Percentiles rank a stretch among this genome's conserved stretches.
Evolutionary conservation across 2,329 filamentous ascomycete genomes (phyloP).

Genomic region (Massarina eburnea): DNA sequence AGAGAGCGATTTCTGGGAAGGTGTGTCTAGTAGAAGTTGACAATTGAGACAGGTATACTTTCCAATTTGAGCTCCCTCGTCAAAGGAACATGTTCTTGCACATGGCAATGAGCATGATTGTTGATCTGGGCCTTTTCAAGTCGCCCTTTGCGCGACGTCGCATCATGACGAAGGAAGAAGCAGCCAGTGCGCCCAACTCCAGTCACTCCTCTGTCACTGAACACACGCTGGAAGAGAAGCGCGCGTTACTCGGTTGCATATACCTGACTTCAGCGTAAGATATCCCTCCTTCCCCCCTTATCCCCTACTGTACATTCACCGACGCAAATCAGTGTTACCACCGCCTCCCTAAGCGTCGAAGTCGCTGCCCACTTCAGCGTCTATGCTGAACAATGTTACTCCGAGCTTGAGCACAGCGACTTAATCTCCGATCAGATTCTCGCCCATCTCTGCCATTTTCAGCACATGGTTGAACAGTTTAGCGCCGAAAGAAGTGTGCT

Average conservation of each 20-base stretch:
- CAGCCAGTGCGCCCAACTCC: slow-evolving; percentile 4
- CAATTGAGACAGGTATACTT: slow-evolving; percentile 8
- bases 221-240: slow-evolving; percentile 13
- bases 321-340: slow-evolving; percentile 3
- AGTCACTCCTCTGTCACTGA: slow-evolving; percentile 3
- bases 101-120: slow-evolving; percentile 13
- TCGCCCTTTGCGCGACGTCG: slow-evolving; percentile 11
- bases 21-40: neutral
- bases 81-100: slow-evolving; percentile 13
- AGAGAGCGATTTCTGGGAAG: neutral
- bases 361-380: slow-evolving; percentile 8
- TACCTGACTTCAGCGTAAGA: slow-evolving; percentile 16
- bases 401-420: slow-evolving; percentile 2
- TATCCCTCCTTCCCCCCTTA: neutral
- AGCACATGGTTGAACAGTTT: slow-evolving; percentile 12
- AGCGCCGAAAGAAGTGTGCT: slow-evolving; percentile 6
- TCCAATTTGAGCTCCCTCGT: slow-evolving; percentile 9
- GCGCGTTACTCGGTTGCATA: slow-evolving; percentile 13
- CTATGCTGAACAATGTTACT: slow-evolving; percentile 11
- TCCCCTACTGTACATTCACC: neutral
- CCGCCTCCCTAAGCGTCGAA: slow-evolving; percentile 10
- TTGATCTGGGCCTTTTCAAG: slow-evolving; percentile 13
- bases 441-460: slow-evolving; percentile 7
- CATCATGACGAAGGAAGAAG: slow-evolving; percentile 7
- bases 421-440: slow-evolving; percentile 10